These are phyloP conservation scores for Fusarium staphyleae DNA, from an alignment of 2,329 filamentous ascomycete species.

Conservation along the genomic window DNA sequence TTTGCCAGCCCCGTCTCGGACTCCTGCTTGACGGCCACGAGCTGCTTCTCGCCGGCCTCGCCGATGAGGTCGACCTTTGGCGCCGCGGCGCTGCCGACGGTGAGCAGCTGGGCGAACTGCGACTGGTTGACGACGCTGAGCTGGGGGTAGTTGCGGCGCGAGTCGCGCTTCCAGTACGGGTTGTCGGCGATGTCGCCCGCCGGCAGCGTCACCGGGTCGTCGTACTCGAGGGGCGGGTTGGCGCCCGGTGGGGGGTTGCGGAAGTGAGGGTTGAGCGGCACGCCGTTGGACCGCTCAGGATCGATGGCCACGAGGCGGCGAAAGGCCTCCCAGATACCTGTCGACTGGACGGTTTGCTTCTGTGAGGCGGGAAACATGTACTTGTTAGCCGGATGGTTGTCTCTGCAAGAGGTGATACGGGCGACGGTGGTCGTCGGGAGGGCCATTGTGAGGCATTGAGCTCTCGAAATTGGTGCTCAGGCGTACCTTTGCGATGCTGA, in stretches of 20 bases:
- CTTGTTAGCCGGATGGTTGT: conserved; percentile 20
- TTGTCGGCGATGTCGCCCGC: conserved; percentile 55
- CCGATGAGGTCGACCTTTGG: conserved; percentile 84
- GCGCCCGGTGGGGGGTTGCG: conserved; percentile 74
- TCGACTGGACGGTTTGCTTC: conserved; percentile 96
- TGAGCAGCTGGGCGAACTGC: conserved; percentile 84
- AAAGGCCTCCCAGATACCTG: conserved; percentile 85
- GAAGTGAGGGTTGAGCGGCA: conserved; percentile 92
- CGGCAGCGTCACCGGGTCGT: conserved; percentile 65
- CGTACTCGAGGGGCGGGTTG: conserved; percentile 48
- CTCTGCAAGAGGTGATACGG: conserved; percentile 30
- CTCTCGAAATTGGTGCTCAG: neutral
- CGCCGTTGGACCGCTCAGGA: conserved; percentile 85
- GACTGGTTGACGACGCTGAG: conserved; percentile 82
- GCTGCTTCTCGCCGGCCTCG: conserved; percentile 65
- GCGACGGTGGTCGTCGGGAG: conserved; percentile 7
- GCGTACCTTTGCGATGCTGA: conserved; percentile 67
- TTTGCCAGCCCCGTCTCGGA: conserved; percentile 76
- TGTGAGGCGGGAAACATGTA: conserved; percentile 48
- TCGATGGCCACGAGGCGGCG: conserved; percentile 82
- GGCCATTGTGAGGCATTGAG: conserved; percentile 34
- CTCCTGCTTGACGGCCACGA: conserved; percentile 79
- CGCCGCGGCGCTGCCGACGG: conserved; percentile 78
- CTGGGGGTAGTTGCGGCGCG: conserved; percentile 80
- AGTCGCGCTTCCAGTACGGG: conserved; percentile 84